Conservation (phyloP, 441 rosid species). For the Omphalea diandra region DNA sequence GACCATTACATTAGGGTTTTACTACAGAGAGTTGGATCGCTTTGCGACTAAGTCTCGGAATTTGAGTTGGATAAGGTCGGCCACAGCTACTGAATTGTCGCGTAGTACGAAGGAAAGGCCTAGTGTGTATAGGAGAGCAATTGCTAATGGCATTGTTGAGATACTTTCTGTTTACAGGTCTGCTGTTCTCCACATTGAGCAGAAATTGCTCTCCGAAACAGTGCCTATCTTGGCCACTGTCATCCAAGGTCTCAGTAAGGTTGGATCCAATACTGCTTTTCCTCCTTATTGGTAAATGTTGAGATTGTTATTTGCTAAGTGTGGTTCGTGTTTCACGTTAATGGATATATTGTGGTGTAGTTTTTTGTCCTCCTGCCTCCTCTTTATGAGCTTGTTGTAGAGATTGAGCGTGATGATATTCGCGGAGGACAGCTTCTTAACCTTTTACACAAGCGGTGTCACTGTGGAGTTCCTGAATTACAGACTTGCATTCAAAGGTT, state of each 20-base stretch:
- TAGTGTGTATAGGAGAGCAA: conserved; percentile 81
- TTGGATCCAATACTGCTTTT: conserved; percentile 25
- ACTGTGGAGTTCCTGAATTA: conserved; percentile 96
- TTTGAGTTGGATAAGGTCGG: conserved; percentile 84
- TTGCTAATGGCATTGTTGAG: conserved; percentile 94
- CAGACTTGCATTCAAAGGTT: conserved; percentile 96
- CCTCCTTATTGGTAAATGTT: background rate
- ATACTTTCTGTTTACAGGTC: conserved; percentile 81
- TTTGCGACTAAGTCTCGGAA: conserved; percentile 73
- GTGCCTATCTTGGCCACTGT: conserved; percentile 80
- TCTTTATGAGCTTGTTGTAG: conserved; percentile 76
- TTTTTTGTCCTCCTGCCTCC: conserved; percentile 91
- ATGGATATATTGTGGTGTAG: conserved; percentile 30
- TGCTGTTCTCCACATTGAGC: conserved; percentile 93
- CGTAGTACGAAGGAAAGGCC: conserved; percentile 39
- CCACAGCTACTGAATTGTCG: conserved; percentile 48
- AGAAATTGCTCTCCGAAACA: conserved; percentile 71
- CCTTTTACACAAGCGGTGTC: conserved; percentile 82
- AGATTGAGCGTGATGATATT: conserved; percentile 89
- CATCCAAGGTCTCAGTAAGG: conserved; percentile 95
- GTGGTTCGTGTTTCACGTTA: too few species aligned
- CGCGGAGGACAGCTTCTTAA: conserved; percentile 93
- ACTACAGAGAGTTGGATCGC: conserved; percentile 88
- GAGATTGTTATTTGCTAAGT: background rate
- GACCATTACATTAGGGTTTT: conserved; percentile 81